A percentile compares a stretch with the other conserved stretches of the same genome.
These are phyloP conservation scores for Blastocystis sp. DNA, from an alignment of 352 stramenopile genomes.

Conservation along the genomic window DNA sequence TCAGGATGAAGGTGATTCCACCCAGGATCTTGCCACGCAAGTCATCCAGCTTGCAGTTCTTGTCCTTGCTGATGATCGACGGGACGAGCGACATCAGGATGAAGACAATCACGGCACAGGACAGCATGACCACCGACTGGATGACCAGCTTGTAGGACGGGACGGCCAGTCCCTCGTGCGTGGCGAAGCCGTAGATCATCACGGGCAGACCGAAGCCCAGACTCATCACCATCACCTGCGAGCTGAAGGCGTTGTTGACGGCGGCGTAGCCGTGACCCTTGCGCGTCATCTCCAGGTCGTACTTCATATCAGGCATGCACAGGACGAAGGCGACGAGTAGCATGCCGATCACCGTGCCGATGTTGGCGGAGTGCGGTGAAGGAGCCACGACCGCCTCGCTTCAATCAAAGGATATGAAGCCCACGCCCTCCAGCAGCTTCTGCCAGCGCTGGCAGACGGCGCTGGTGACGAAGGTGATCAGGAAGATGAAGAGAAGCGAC, in stretches of 20 bases:
- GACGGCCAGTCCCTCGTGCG: neutral
- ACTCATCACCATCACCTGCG: constrained; percentile 25
- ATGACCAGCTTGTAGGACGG: neutral
- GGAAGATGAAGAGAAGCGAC: constrained; percentile 11
- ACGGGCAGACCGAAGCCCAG: constrained; percentile 32
- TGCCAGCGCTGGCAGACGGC: constrained; percentile 40
- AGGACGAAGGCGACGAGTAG: constrained; percentile 3
- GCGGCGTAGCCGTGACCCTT: constrained; percentile 9
- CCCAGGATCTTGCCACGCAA: constrained; percentile 36
- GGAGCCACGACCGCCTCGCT: neutral
- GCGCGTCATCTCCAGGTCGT: constrained; percentile 5
- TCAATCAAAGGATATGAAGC: constrained; percentile 20
- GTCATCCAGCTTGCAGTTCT: constrained; percentile 9
- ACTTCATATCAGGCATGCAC: constrained; percentile 19
- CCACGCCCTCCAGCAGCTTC: neutral
- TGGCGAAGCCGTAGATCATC: constrained; percentile 2
- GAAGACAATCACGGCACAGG: neutral
- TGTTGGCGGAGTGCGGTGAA: constrained; percentile 18
- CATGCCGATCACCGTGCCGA: constrained; percentile 20
- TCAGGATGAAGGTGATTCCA: neutral
- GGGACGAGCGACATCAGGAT: constrained; percentile 37
- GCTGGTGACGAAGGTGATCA: constrained; percentile 37
- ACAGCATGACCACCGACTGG: neutral
- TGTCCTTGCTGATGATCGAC: neutral
- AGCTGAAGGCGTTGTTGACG: constrained; percentile 43